Evolutionary conservation across 352 stramenopile genomes (phyloP), one percentile per base, ranked within the genome.

Genomic region (Pythium aristosporum): DNA sequence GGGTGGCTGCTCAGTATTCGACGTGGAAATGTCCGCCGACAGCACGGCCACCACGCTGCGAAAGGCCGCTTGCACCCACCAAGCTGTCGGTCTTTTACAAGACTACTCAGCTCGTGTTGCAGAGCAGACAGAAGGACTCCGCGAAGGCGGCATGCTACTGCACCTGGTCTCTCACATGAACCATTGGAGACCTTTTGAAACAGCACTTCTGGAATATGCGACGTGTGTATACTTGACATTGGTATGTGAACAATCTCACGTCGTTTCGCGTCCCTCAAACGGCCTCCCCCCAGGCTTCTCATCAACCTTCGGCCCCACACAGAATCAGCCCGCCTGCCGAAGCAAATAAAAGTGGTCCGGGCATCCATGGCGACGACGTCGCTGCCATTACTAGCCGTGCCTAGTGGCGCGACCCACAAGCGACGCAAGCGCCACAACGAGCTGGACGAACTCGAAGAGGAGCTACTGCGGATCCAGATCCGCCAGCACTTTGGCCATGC

Each of bases 391-490:
- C 66, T 83, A 7, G 71, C 71, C 0, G 61, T 72, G 39, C 73
- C 73, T 30, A 73, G 65, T 18, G 76, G 76, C 42, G 66, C 77
- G 23, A 73, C 76, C 21, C 61, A 69, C 42, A 72, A 75, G 43
- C 79, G 71, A 51, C 73, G 71, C 41, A 72, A 74, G 41, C 76
- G 76, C 23, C 49, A 75, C 51, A 84, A 82, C 46, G 73, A 77
- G 20, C 73, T 84, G 25, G 73, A 84, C 46, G 76, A 84, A 55
- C 46, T 66, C 42, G 65, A 81, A 51, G 75, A 83, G 13, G 75
- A 84, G 48, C 70, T 74, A 37, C 52, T 81, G 57, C 73, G 76
- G 16, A 67, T 72, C 28, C 71, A 81, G 62, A 72, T 81, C 44
- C 76, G 76, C 25, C 73, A 84, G 64, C 73, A 81, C 57, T 72